Evolutionary conservation across 2,329 filamentous ascomycete genomes (phyloP).

Genomic region (Cladosporium austrohemisphaericum): DNA sequence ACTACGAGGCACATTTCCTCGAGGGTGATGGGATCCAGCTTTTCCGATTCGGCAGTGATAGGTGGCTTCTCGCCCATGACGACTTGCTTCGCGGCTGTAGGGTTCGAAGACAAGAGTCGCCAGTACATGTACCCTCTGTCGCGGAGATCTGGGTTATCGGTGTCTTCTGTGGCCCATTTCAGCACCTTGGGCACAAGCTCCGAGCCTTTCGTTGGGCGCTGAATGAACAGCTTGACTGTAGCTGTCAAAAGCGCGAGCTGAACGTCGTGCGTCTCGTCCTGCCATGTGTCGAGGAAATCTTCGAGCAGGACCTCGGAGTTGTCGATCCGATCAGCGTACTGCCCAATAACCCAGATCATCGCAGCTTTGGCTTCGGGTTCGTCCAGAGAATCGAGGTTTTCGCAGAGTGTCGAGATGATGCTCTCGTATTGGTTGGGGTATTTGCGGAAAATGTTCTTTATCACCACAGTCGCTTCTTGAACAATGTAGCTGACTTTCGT

Average conservation of each 20-base stretch:
- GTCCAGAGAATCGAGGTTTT: slow-evolving; percentile 92
- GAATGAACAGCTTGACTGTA: slow-evolving; percentile 96
- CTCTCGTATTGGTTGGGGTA: slow-evolving; percentile 98
- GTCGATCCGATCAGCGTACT: slow-evolving; percentile 95
- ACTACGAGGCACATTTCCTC: slow-evolving; percentile 98
- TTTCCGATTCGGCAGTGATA: slow-evolving; percentile 94
- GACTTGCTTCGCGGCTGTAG: slow-evolving; percentile 76
- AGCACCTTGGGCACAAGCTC: slow-evolving; percentile 89
- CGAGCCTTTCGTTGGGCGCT: slow-evolving; percentile 90
- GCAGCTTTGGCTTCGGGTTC: slow-evolving; percentile 97
- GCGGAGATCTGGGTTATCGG: slow-evolving; percentile 95
- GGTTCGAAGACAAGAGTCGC: slow-evolving; percentile 90
- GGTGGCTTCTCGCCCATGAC: slow-evolving; percentile 98
- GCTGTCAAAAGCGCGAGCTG: slow-evolving; percentile 91
- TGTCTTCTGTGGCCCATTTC: slow-evolving; percentile 98
- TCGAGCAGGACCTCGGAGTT: slow-evolving; percentile 92
- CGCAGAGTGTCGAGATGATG: slow-evolving; percentile 92
- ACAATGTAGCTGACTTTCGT: slow-evolving; percentile 99
- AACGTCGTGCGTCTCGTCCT: slow-evolving; percentile 92
- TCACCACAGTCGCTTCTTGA: slow-evolving; percentile 96
- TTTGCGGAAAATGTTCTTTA: slow-evolving; percentile 98
- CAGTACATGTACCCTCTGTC: slow-evolving; percentile 99
- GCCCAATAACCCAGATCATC: slow-evolving; percentile 99
- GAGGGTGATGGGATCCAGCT: slow-evolving; percentile 81
- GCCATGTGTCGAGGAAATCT: slow-evolving; percentile 90